These are phyloP conservation scores for Colletotrichum sublineola DNA, from an alignment of 2,329 filamentous ascomycete species.

Conservation along the genomic window DNA sequence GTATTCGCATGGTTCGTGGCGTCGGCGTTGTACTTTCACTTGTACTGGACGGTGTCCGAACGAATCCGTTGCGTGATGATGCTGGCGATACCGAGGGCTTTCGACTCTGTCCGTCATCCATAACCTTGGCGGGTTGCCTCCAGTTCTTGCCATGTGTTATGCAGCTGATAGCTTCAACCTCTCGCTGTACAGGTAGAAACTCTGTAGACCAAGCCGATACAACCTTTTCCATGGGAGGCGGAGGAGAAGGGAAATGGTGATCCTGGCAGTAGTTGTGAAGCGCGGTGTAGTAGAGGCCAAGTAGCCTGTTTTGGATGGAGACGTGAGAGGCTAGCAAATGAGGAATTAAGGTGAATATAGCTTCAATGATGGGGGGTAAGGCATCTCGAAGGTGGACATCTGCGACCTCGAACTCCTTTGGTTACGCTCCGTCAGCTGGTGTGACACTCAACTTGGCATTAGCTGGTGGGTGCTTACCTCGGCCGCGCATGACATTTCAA, in stretches of 20 bases:
- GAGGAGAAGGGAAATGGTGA: slow-evolving; percentile 76
- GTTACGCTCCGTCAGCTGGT: slow-evolving; percentile 6
- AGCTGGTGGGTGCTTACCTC: slow-evolving; percentile 62
- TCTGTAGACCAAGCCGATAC: slow-evolving; percentile 74
- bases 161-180: slow-evolving; percentile 75
- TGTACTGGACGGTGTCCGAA: slow-evolving; percentile 59
- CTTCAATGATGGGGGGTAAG: slow-evolving; percentile 78
- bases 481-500: slow-evolving; percentile 74
- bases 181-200: slow-evolving; percentile 73
- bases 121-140: slow-evolving; percentile 56
- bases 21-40: slow-evolving; percentile 41
- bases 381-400: slow-evolving; percentile 80
- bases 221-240: slow-evolving; percentile 80
- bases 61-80: slow-evolving; percentile 52
- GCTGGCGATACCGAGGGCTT: slow-evolving; percentile 47
- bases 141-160: slow-evolving; percentile 77
- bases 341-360: slow-evolving; percentile 80
- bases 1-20: slow-evolving; percentile 54
- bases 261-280: slow-evolving; percentile 80
- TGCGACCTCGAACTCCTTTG: slow-evolving; percentile 77
- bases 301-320: slow-evolving; percentile 81
- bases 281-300: slow-evolving; percentile 83
- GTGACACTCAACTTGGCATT: background rate
- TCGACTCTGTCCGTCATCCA: slow-evolving; percentile 49
- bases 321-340: slow-evolving; percentile 78